These are phyloP conservation scores for Vitis cinerea DNA, from an alignment of 164 flowering plant species.

Conservation along the genomic window DNA sequence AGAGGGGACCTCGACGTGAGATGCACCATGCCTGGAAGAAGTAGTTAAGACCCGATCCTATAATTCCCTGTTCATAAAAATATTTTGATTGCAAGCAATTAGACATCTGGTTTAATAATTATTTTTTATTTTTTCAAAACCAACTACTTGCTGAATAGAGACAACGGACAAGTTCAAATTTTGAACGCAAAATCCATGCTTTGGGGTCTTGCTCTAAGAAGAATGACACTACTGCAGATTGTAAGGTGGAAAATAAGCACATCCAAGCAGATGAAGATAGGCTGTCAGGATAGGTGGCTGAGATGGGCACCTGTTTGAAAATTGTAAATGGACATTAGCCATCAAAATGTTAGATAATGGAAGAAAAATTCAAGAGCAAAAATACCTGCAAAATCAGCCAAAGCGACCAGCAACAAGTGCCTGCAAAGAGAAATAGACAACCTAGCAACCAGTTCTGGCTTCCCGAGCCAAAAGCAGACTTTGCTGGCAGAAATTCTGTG, in stretches of 20 bases:
- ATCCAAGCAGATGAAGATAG: slow-evolving; percentile 66
- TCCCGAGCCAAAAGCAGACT: slow-evolving; percentile 6
- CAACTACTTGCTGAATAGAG: slow-evolving; percentile 44
- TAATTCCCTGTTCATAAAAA: slow-evolving; percentile 3
- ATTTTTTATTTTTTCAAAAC: too few relatives aligned
- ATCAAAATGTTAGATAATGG: background rate
- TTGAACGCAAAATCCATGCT: slow-evolving; percentile 51
- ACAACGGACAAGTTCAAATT: slow-evolving; percentile 29
- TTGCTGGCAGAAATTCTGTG: slow-evolving; percentile 14
- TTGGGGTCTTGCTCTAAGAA: slow-evolving; percentile 39
- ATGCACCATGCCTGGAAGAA: slow-evolving; percentile 72
- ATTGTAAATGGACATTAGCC: background rate
- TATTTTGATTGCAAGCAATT: too few relatives aligned
- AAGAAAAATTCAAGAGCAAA: background rate
- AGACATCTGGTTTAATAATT: too few relatives aligned
- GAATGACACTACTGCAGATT: slow-evolving; percentile 41
- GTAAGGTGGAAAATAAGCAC: slow-evolving; percentile 59
- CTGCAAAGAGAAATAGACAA: slow-evolving; percentile 46
- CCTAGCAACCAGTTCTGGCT: slow-evolving; percentile 54
- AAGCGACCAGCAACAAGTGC: slow-evolving; percentile 55
- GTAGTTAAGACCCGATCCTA: slow-evolving; percentile 42
- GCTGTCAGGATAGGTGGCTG: slow-evolving; percentile 52
- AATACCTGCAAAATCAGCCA: slow-evolving; percentile 74
- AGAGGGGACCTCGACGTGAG: slow-evolving; percentile 60
- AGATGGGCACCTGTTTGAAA: slow-evolving; percentile 50